Evolutionary conservation across 805 yeast genomes (phyloP), one percentile per base, ranked within the genome.

Genomic region (Candida rishiriensis): DNA sequence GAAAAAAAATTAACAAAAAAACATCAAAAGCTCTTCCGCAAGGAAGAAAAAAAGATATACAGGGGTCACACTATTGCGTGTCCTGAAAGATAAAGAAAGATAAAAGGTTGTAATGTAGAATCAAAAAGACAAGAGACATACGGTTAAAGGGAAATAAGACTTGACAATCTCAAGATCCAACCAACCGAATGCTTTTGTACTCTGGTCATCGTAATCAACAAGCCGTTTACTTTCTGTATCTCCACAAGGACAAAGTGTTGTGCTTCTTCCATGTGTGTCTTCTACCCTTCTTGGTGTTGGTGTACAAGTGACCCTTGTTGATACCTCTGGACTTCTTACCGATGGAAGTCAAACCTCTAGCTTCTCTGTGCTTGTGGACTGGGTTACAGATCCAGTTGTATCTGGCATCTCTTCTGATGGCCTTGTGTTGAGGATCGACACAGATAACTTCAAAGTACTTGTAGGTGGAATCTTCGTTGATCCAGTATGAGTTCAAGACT

Each of bases 241-340:
- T 88, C 99, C 99, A 91, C 78, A 91, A 78, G 63, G 95, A 85
- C 71, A 91, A 82, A 66, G 99, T 93, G 93, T 91, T 93, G 81
- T 91, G 89, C 75, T 81, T 87, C 88, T 91, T 93, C 99, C 99
- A 91, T 79, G 91, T 93, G 88, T 91, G 95, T 76, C 96, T 87
- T 79, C 97, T 89, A 73, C 99, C 99, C 67, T 96, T 89, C 67
- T 76, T 74, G 82, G 98, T 91, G 85, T 91, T 89, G 97, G 85
- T 81, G 97, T 68, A 93, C 75, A 80, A 79, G 91, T 93, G 99
- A 75, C 99, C 99, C 88, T 91, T 93, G 95, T 90, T 89, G 84
- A 93, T 88, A 88, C 99, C 99, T 84, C 99, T 87, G 77, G 96
- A 88, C 77, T 89, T 85, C 95, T 90, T 93, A 73, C 99, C 99